Evolutionary conservation across 2,329 filamentous ascomycete species (phyloP).

Genomic region (Aureobasidium sp.): DNA sequence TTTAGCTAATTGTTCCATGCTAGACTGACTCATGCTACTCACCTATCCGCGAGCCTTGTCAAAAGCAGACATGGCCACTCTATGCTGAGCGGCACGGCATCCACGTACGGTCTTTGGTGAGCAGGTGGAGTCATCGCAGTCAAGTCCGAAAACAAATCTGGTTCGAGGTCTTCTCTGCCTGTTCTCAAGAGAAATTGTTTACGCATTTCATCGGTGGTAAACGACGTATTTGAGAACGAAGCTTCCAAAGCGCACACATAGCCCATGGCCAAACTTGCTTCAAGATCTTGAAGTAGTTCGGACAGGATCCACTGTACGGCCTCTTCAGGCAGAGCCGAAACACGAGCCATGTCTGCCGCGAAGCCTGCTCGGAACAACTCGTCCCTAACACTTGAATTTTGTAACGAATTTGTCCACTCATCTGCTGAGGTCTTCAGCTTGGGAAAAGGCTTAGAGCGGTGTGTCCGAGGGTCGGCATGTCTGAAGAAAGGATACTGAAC

Average conservation of each 20-base stretch:
- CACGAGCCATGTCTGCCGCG: constrained; percentile 33
- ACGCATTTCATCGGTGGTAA: constrained; percentile 14
- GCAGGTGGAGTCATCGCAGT: constrained; percentile 13
- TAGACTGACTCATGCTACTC: neutral
- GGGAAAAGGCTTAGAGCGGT: constrained; percentile 25
- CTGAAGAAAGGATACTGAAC: constrained; percentile 54
- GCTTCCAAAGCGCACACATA: constrained; percentile 26
- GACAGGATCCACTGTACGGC: constrained; percentile 39
- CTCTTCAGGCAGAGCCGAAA: constrained; percentile 32
- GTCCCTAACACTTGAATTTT: constrained; percentile 30
- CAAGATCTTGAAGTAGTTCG: constrained; percentile 27
- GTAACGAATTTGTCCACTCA: constrained; percentile 30
- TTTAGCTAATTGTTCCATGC: neutral
- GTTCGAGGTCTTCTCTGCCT: constrained; percentile 11
- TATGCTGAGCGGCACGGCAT: neutral
- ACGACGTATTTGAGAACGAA: neutral
- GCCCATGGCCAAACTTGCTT: constrained; percentile 32
- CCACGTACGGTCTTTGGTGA: constrained; percentile 16
- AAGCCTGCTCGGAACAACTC: constrained; percentile 39
- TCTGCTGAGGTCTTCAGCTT: constrained; percentile 26
- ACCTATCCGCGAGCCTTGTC: neutral
- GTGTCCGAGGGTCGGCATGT: constrained; percentile 16
- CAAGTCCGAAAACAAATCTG: neutral
- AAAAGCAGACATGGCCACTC: neutral
- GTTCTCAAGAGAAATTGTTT: neutral